A percentile compares a stretch with the other conserved stretches of the same genome.
Evolutionary conservation across 345 rosid species (phyloP).

Genomic region (Citrus mangshanensis): DNA sequence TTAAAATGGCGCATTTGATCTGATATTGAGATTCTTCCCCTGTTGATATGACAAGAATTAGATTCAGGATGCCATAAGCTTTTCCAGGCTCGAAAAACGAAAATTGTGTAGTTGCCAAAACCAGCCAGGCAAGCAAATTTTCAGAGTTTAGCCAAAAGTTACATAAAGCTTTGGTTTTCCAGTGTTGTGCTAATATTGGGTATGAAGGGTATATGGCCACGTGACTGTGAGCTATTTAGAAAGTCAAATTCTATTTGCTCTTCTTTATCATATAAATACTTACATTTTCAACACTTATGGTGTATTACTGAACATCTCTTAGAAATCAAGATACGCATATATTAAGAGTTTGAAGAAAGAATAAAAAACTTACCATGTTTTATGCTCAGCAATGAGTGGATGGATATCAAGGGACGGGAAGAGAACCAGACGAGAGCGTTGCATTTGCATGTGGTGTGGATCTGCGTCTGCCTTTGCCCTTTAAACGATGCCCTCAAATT

Average conservation of each 20-base stretch:
- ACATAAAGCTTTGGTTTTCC: background rate
- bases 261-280: background rate
- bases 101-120: background rate
- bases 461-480: constrained; percentile 5
- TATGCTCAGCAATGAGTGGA: background rate
- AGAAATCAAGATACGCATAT: no score
- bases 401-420: background rate
- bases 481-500: constrained; percentile 5
- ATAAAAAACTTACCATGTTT: background rate
- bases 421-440: background rate
- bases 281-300: background rate
- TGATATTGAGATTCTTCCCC: background rate
- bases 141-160: background rate
- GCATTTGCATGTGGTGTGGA: constrained; percentile 21
- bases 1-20: no score
- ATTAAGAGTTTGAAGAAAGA: background rate
- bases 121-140: background rate
- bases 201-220: background rate
- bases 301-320: background rate
- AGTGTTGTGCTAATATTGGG: background rate
- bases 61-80: background rate
- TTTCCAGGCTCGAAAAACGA: background rate
- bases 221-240: background rate
- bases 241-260: background rate
- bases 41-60: background rate